Base-by-base conservation (phyloP, 2,329 filamentous ascomycete genomes). In the Sclerotinia borealis region DNA sequence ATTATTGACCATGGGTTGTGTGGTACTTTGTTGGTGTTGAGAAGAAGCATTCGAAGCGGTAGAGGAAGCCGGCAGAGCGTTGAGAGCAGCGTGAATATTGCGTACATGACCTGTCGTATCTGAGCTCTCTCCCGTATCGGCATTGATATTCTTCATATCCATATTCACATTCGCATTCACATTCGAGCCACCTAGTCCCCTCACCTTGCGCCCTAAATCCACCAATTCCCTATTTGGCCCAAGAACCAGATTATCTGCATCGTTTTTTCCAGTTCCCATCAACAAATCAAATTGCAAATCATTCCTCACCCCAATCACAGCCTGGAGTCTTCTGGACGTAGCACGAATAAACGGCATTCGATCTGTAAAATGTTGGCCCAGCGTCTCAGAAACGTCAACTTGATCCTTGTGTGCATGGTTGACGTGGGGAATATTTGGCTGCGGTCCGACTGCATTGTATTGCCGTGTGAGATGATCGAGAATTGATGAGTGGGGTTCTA, bases 241-340 rank as follows among this genome's bases (percentile, higher is more conserved):
- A 22, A 47, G 11, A 17, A 63, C 59, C 29, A 63, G 43, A 43
- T 47, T 48, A 52, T 31, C 25, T 15, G 52, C 17, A 39, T 65
- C 63, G 22, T 41, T 58, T 47, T 2, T 4, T n/a, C 61, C 34
- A 6, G 15, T 55, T 13, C 34, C 41, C 34, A 63, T 58, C 2
- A 64, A 59, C 5, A 68, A 29, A 10, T 65, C 64, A 63, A 72
- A 72, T 4, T 45, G 29, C 17, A 63, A 47, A 9, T 65, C 64
- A 61, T 72, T 72, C 1, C 58, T 51, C 10, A 69, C 22, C 0
- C 71, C 67, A n/a, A 67, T 43, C 3, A 66, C 59, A 31, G 70
- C 70, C 49, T 72, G 71, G 7, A 72, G 50, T 31, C 69, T 63
- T 17, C 41, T 39, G 34, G 62, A 59, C 3, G 67, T 64, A 9